Base-by-base conservation (phyloP, 306 rosid genomes). In the Ceratonia siliqua region DNA sequence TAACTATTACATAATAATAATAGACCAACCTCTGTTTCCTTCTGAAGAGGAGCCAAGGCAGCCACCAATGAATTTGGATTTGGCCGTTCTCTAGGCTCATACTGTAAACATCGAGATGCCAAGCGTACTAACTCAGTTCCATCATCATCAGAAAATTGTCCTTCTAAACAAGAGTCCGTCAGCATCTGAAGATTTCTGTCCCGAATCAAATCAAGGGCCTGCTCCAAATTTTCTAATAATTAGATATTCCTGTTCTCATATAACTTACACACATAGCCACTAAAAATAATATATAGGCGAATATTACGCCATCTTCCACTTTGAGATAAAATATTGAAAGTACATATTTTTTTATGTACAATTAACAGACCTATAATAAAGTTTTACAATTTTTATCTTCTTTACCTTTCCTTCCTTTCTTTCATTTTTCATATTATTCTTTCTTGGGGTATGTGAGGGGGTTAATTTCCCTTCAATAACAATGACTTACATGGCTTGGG, bases 151-250 rank as follows among this genome's bases (percentile, higher is more conserved):
- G 97, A 87, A 82, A 91, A 86, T 50, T 91, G 90, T 55, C 92
- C 92, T 77, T 89, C 96, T 87, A 89, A 82, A 83, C 86, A 91
- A 79, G 97, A 91, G 84, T 91, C 92, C 55, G 92, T 89, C 78
- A 91, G 82, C 97, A 91, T 87, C 85, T 87, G 92, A 81, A 91
- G 86, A 79, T 91, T 89, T 84, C 94, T 83, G 68, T 87, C 94
- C 27, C 92, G 81, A 69, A 91, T 91, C 73, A 87, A 85, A 78
- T 91, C 97, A 3, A 89, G 97, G 70, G 97, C 96, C 94, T 89
- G 92, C 55, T 54, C 57, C 41, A 74, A 58, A 46, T 66, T 59
- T 33, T 66, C 52, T 27, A 72, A 14, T 7, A 45, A 55, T 74
- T 63, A 86, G 76, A 76, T 38, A 18, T 73, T 61, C 50, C 78